Percentiles rank a stretch among this genome's conserved stretches.
phyloP scores from a whole-genome alignment of 306 rosid species.

The Prunus persica region Prunus_persica_NCBIv2 NC_034014.1:13748001-13748500 shows the following conservation, averaged over 20 bases:
- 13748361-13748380: not conserved
- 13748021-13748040: no score
- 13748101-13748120: no score
- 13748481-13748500: conserved; percentile 71
- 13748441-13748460: conserved; percentile 81
- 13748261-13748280: conserved; percentile 55
- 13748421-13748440: conserved; percentile 85
- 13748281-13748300: conserved; percentile 69
- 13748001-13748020: no score
- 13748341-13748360: not conserved
- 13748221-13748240: no score
- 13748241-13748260: conserved; percentile 35
- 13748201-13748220: not conserved
- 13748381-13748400: not conserved
- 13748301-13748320: conserved; percentile 70
- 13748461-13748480: conserved; percentile 68
- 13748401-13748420: conserved; percentile 47
- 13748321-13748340: conserved; percentile 48
- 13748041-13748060: no score
- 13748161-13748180: no score
- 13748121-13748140: no score
- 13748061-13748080: no score
- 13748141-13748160: no score
- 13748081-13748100: no score
- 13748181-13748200: no score